Conservation (phyloP, 176 grass and related monocot genomes). For the Triticum turgidum region DNA sequence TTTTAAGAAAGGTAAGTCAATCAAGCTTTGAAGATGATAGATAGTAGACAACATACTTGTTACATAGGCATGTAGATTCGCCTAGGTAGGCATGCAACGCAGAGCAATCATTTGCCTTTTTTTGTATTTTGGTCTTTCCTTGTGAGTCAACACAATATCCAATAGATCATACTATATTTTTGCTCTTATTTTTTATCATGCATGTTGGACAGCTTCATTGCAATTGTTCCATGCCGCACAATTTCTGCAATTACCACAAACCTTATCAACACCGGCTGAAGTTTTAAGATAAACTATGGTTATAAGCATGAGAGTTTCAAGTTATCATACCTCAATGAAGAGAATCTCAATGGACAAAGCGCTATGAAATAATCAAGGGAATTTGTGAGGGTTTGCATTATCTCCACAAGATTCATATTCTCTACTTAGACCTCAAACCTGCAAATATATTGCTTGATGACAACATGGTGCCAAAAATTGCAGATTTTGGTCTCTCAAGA, state of each 20-base stretch:
- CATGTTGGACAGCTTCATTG: neutral
- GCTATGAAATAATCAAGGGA: conserved; percentile 12
- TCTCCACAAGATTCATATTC: neutral
- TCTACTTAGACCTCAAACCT: conserved; percentile 6
- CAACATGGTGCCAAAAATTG: conserved; percentile 29
- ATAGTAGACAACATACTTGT: neutral
- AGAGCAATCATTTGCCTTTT: neutral
- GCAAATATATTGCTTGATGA: conserved; percentile 19
- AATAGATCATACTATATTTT: neutral
- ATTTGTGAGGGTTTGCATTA: conserved; percentile 21
- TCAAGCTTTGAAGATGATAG: neutral
- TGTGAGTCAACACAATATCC: neutral
- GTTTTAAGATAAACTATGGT: too few species aligned
- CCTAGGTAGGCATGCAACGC: neutral
- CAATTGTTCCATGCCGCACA: neutral
- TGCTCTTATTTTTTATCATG: neutral
- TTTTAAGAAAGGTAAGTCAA: neutral
- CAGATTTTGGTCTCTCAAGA: conserved; percentile 25
- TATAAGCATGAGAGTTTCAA: neutral
- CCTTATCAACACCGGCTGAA: neutral
- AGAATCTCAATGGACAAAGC: neutral
- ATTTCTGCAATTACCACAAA: neutral
- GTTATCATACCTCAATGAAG: neutral
- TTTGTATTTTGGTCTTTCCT: neutral
- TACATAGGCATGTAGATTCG: neutral